These are phyloP conservation scores for Auriscalpium microsporum DNA, from an alignment of 768 basidiomycete genomes.

Conservation along the genomic window DNA sequence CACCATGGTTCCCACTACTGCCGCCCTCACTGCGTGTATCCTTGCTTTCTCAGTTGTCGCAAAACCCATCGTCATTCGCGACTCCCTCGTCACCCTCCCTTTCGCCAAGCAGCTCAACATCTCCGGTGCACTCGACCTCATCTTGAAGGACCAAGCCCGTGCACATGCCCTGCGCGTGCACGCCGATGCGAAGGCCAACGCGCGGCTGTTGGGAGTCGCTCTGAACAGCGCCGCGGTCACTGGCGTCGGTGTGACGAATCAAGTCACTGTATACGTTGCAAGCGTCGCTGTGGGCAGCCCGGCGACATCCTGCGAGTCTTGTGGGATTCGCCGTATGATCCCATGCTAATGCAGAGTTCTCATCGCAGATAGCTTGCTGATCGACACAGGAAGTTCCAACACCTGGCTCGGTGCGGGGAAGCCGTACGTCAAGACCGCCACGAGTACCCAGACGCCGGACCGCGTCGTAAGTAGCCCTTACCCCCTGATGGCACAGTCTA, in stretches of 20 bases:
- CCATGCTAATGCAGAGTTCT: background rate
- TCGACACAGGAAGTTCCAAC: slow-evolving; percentile 65
- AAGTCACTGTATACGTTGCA: slow-evolving; percentile 31
- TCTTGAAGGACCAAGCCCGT: slow-evolving; percentile 44
- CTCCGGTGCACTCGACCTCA: slow-evolving; percentile 38
- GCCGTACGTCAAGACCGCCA: slow-evolving; percentile 38
- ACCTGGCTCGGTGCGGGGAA: slow-evolving; percentile 56
- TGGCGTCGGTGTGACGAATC: slow-evolving; percentile 34
- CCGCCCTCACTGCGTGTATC: slow-evolving; percentile 18
- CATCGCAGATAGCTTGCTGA: slow-evolving; percentile 39
- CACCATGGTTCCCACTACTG: slow-evolving; percentile 16
- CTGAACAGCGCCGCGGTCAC: slow-evolving; percentile 3
- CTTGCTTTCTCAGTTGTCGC: slow-evolving; percentile 16
- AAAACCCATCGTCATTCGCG: slow-evolving; percentile 18
- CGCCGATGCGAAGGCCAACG: slow-evolving; percentile 26
- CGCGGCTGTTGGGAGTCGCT: slow-evolving; percentile 1
- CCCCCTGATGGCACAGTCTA: background rate
- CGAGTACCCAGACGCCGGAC: slow-evolving; percentile 38
- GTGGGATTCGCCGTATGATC: background rate
- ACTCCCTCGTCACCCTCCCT: slow-evolving; percentile 30
- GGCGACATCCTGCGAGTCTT: slow-evolving; percentile 38
- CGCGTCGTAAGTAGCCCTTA: slow-evolving; percentile 33
- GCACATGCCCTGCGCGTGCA: slow-evolving; percentile 34
- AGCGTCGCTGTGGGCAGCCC: slow-evolving; percentile 43
- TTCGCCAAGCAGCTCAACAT: slow-evolving; percentile 48